phyloP scores from a whole-genome alignment of 805 yeast species.

The Suhomyces faveliae region DNA sequence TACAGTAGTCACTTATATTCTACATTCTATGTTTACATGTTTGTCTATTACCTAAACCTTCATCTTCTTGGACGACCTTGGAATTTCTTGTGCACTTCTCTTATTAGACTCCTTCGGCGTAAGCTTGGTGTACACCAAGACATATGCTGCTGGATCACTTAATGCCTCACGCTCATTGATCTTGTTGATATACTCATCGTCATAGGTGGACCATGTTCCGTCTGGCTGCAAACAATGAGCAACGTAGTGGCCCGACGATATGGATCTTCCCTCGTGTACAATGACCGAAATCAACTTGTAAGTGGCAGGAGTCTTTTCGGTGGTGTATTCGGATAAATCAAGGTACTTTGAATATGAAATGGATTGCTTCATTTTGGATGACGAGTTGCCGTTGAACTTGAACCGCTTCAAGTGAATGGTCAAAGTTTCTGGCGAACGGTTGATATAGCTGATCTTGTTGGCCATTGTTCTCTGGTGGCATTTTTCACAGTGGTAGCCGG shows the following conservation, averaged over 20 bases:
- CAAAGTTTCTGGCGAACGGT: conserved; percentile 83
- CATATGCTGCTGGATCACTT: conserved; percentile 86
- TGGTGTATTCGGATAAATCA: conserved; percentile 62
- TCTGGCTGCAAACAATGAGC: conserved; percentile 91
- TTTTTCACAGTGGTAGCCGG: conserved; percentile 84
- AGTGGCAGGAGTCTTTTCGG: conserved; percentile 32
- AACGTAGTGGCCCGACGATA: conserved; percentile 89
- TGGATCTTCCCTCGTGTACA: conserved; percentile 92
- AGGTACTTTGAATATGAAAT: conserved; percentile 77
- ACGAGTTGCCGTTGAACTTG: conserved; percentile 76
- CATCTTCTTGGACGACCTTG: conserved; percentile 8
- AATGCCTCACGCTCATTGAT: conserved; percentile 72
- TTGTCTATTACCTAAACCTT: conserved; percentile 4
- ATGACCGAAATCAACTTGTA: conserved; percentile 82
- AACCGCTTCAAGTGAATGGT: conserved; percentile 87
- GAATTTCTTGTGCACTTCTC: conserved; percentile 1
- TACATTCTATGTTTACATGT: no score
- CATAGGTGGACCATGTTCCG: conserved; percentile 90
- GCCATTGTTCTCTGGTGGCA: conserved; percentile 81
- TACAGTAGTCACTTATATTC: no score
- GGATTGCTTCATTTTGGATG: conserved; percentile 84
- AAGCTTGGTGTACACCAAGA: conserved; percentile 76
- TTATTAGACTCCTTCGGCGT: conserved; percentile 47
- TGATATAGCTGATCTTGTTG: conserved; percentile 67
- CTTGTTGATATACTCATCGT: conserved; percentile 82